Conservation (phyloP, 106 monocot genomes). For the Allium cepa region DNA sequence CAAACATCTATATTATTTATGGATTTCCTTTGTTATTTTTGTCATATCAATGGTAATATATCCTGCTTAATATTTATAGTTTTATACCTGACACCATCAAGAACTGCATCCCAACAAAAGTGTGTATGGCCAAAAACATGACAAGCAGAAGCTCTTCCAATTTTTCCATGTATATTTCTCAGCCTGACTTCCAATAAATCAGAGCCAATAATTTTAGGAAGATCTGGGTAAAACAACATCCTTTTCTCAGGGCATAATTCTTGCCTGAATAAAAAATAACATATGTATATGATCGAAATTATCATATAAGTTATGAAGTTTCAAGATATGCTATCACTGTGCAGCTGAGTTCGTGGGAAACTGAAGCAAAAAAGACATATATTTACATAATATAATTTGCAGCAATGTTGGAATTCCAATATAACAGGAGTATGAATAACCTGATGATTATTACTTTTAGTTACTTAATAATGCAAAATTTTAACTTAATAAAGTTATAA, state of each 20-base stretch:
- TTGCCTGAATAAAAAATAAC: slow-evolving; percentile 28
- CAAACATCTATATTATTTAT: too few relatives aligned
- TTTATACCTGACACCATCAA: slow-evolving; percentile 49
- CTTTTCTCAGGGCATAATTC: slow-evolving; percentile 72
- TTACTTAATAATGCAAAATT: background rate
- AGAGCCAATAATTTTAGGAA: slow-evolving; percentile 79
- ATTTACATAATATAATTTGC: background rate
- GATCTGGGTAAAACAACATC: slow-evolving; percentile 72
- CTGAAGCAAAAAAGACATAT: too few relatives aligned
- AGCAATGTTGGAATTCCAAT: background rate
- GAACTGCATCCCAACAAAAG: slow-evolving; percentile 74
- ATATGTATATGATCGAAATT: background rate
- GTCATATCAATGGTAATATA: too few relatives aligned
- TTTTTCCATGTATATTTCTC: slow-evolving; percentile 45
- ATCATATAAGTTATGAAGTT: background rate
- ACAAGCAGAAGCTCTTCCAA: slow-evolving; percentile 24
- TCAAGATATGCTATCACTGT: background rate
- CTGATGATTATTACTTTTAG: background rate
- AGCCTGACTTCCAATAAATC: slow-evolving; percentile 56
- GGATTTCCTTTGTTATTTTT: too few relatives aligned
- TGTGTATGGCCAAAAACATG: slow-evolving; percentile 84
- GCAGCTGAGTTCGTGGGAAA: background rate
- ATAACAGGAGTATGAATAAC: background rate
- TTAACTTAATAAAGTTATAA: background rate
- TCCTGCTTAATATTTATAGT: too few relatives aligned